Evolutionary conservation across 257 asterid species (phyloP).

Genomic region (Nicotiana paniculata): DNA sequence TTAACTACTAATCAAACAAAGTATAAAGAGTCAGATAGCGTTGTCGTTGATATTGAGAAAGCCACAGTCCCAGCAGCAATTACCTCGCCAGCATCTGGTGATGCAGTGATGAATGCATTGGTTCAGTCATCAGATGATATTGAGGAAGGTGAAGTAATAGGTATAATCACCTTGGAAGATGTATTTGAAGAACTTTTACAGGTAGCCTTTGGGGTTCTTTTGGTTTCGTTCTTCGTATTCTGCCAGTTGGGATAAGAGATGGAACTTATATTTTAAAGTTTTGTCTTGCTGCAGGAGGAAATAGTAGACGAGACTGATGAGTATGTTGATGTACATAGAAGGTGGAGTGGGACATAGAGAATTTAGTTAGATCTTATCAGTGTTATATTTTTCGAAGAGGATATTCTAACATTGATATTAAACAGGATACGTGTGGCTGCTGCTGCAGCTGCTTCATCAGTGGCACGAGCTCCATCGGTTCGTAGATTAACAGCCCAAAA

Average conservation of each 20-base stretch:
- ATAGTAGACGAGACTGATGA: constrained; percentile 95
- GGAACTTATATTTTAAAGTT: background rate
- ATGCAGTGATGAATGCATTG: constrained; percentile 25
- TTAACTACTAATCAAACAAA: constrained; percentile 42
- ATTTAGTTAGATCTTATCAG: background rate
- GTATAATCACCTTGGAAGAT: constrained; percentile 89
- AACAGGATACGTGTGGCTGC: constrained; percentile 90
- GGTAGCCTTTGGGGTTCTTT: constrained; percentile 26
- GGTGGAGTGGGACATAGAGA: constrained; percentile 24
- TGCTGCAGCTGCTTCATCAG: constrained; percentile 85
- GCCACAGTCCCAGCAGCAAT: constrained; percentile 31
- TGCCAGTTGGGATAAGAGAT: background rate
- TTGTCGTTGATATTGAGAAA: constrained; percentile 59
- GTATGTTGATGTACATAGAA: constrained; percentile 82
- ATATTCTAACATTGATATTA: constrained; percentile 5
- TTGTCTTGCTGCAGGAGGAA: constrained; percentile 58
- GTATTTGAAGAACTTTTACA: constrained; percentile 96
- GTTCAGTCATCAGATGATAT: constrained; percentile 43
- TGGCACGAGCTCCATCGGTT: constrained; percentile 78
- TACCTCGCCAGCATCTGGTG: constrained; percentile 21
- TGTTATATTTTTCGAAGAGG: background rate
- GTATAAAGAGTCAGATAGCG: constrained; percentile 30
- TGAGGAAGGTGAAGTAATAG: constrained; percentile 80
- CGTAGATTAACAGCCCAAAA: constrained; percentile 54
- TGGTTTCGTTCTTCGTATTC: background rate